Conservation (phyloP, 2,329 filamentous ascomycete species). For the Botrytis medusae region DNA sequence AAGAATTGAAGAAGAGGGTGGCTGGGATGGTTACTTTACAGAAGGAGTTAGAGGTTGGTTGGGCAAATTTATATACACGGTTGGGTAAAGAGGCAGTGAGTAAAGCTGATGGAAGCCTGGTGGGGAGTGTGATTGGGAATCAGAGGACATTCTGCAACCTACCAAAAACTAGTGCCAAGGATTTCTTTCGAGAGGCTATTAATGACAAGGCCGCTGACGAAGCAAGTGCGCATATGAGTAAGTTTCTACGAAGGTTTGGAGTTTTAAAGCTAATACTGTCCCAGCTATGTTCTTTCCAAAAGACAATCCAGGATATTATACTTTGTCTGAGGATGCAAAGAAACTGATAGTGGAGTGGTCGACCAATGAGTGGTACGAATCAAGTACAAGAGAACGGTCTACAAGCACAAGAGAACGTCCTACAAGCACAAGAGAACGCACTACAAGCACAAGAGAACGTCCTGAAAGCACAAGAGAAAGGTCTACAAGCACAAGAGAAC, state of each 20-base stretch:
- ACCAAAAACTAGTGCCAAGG: slow-evolving; percentile 57
- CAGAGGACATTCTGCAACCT: slow-evolving; percentile 88
- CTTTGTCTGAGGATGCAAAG: slow-evolving; percentile 64
- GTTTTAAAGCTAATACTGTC: slow-evolving; percentile 23
- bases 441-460: background rate
- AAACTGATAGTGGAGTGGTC: slow-evolving; percentile 65
- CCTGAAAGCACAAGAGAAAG: background rate
- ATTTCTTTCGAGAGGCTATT: slow-evolving; percentile 65
- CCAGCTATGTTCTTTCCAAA: slow-evolving; percentile 70
- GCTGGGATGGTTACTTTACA: slow-evolving; percentile 64
- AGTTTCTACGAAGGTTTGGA: slow-evolving; percentile 37
- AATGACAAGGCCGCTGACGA: slow-evolving; percentile 83
- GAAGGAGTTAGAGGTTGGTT: slow-evolving; percentile 67
- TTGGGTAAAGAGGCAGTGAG: slow-evolving; percentile 67
- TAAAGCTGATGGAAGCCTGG: slow-evolving; percentile 50
- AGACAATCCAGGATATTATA: slow-evolving; percentile 71
- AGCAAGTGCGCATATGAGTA: slow-evolving; percentile 73
- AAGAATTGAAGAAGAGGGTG: slow-evolving; percentile 76
- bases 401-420: background rate
- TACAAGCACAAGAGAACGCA: background rate
- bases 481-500: background rate
- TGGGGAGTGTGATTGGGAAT: slow-evolving; percentile 60
- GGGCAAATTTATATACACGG: slow-evolving; percentile 83
- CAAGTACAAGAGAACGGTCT: slow-evolving; percentile 40
- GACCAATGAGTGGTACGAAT: slow-evolving; percentile 65